Evolutionary conservation across 495 filamentous ascomycete species (phyloP).

Genomic region (Podospora fimiseda): DNA sequence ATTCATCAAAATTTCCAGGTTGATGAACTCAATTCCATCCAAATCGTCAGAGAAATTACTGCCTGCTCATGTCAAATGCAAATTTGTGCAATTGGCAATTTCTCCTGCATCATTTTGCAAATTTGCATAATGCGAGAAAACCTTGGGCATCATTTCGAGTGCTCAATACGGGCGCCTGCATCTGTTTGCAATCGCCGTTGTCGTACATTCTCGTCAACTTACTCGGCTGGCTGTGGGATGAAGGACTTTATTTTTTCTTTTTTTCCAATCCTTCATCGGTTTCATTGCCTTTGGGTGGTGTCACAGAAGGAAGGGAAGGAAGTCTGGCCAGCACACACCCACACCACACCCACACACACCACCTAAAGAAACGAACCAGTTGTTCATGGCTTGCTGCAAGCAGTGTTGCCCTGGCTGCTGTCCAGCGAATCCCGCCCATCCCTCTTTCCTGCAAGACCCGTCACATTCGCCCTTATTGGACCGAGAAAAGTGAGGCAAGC

Average conservation of each 20-base stretch:
- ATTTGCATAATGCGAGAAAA: not conserved
- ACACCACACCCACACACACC: too few species aligned
- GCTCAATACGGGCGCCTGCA: not conserved
- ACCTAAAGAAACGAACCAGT: too few species aligned
- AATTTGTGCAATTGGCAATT: not conserved
- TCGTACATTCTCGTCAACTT: not conserved
- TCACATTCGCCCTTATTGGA: conserved; percentile 6
- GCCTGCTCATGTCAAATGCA: not conserved
- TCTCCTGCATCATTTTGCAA: not conserved
- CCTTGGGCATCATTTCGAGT: conserved; percentile 1
- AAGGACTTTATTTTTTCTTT: not conserved
- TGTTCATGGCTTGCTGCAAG: conserved; percentile 2
- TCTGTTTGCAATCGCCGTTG: not conserved
- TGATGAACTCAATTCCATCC: too few species aligned
- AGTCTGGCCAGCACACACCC: too few species aligned
- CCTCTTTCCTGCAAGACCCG: conserved; percentile 5
- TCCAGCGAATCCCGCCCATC: conserved; percentile 8
- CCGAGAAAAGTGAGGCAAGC: conserved; percentile 13
- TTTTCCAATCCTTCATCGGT: not conserved
- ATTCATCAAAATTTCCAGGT: too few species aligned
- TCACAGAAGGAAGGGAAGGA: too few species aligned
- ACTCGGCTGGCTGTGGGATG: not conserved
- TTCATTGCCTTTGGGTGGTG: too few species aligned
- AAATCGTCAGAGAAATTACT: too few species aligned
- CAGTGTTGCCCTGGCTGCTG: conserved; percentile 1